Evolutionary conservation across 2,329 filamentous ascomycete species (phyloP), one percentile per base, ranked within the genome.

Genomic region (Trichothecium sympodiale): DNA sequence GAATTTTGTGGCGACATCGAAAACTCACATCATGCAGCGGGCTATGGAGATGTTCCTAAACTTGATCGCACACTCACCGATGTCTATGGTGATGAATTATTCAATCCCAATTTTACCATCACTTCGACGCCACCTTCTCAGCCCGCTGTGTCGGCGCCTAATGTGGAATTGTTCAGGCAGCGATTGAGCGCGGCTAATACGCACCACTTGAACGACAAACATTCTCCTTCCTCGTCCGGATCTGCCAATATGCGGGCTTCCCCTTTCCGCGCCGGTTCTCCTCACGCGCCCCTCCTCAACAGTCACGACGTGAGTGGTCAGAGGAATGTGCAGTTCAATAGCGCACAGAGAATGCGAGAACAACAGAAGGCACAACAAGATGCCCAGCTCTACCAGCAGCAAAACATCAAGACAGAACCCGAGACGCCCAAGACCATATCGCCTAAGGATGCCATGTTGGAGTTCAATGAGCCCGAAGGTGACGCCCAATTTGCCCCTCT

Each of bases 61-160:
- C 72, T 94, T 43, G 80, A 87, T 46, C 73, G 86, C 38, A 91
- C 87, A 1, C 85, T 91, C 61, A 89, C 86, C 14, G 86, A 93
- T 51, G 72, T 85, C 34, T 89, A 83, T 51, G 72, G 77, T 48
- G 88, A 94, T 54, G 85, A 91, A 55, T 70, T 94, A 1, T 94
- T 84, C 65, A 87, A 80, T 47, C 80, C 82, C 1, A 71, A 68
- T 46, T 77, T 78, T 41, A 67, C 64, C 25, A 67, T 78, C 49
- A 71, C 71, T 1, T 69, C 74, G 1, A 61, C 74, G 4, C 62
- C 74, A 3, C 66, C 70, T 9, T 60, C 65, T 8, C 62, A 66
- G 33, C 51, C 57, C 42, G 59, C 71, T 33, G 20, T 40, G 12
- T 73, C 78, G 10, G 49, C 50, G 0, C 53, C 39, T 36, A 71